Evolutionary conservation across 108 stramenopile genomes (phyloP), one percentile per base, ranked within the genome.

Genomic region (Nitzschia inconspicua): DNA sequence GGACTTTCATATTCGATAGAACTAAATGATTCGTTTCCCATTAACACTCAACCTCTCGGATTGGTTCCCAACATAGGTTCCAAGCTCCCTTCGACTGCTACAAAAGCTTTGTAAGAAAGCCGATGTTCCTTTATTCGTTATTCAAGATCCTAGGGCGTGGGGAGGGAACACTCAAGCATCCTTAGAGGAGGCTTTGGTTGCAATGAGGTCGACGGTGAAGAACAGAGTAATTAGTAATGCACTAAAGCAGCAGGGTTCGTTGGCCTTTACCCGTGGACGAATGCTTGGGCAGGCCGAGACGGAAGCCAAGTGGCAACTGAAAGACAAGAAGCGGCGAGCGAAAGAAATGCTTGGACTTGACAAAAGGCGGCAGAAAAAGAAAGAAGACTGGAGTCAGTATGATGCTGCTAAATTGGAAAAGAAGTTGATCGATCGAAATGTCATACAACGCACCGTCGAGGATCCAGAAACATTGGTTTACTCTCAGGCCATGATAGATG

Each of bases 141-240:
- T 93, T 30, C 78, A 89, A 29, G 91, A 93, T 74, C 88, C 91
- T 11, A 60, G 90, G 23, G 70, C 63, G 19, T 88, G 86, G 90
- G 86, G 84, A 19, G 64, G 67, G 14, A 80, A 84, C 30, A 86
- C 85, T 11, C 82, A 87, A 51, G 51, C 76, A 16, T 74, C 67
- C 11, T 48, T 90, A 16, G 42, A 57, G 32, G 76, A 82, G 37
- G 90, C 86, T 10, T 36, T 88, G 11, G 50, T 60, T 10, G 86
- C 88, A 22, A 80, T 93, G 62, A 70, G 84, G 23, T 69, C 55
- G 13, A 75, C 72, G 0, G 66, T 89, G 26, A 76, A 86, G 35
- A 69, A 81, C 24, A 75, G 80, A 10, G 61, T 89, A 40, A 79
- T 88, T 44, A 35, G 47, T 9, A 58, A 66, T n/a, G 74, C 75